phyloP scores from a whole-genome alignment of 441 rosid genomes.

The California macrophylla region DNA sequence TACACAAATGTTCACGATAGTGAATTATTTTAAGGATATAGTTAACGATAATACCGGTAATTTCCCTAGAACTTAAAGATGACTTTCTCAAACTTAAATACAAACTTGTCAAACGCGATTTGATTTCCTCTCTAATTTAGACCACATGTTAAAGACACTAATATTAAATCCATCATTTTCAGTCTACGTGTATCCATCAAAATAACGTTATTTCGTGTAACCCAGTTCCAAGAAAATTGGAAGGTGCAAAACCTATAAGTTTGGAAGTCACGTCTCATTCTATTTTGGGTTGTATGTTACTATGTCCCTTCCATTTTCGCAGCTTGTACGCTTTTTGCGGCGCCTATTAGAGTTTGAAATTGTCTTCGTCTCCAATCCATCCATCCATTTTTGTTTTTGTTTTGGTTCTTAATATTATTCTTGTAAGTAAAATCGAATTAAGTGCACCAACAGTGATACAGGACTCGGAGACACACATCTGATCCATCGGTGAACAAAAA shows the following conservation, averaged over 20 bases:
- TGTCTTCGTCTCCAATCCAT: not conserved
- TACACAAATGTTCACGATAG: too few species aligned
- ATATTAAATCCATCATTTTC: not conserved
- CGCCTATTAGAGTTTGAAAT: not conserved
- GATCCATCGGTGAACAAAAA: not conserved
- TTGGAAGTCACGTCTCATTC: not conserved
- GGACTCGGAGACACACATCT: not conserved
- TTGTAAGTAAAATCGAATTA: not conserved
- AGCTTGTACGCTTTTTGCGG: not conserved
- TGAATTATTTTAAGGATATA: too few species aligned
- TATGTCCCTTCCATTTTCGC: not conserved
- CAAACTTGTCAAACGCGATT: not conserved
- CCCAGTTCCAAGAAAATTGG: not conserved
- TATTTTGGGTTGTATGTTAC: not conserved
- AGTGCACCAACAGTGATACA: not conserved
- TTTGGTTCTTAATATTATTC: not conserved
- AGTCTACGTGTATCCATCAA: not conserved
- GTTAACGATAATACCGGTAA: too few species aligned
- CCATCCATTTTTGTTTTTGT: not conserved
- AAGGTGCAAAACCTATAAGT: not conserved
- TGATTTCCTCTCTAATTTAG: not conserved
- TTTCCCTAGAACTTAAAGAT: too few species aligned
- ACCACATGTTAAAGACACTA: not conserved
- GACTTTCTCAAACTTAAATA: too few species aligned
- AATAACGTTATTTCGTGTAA: not conserved